phyloP scores from a whole-genome alignment of 805 yeast species.

The Kockiozyma suomiensis region DNA sequence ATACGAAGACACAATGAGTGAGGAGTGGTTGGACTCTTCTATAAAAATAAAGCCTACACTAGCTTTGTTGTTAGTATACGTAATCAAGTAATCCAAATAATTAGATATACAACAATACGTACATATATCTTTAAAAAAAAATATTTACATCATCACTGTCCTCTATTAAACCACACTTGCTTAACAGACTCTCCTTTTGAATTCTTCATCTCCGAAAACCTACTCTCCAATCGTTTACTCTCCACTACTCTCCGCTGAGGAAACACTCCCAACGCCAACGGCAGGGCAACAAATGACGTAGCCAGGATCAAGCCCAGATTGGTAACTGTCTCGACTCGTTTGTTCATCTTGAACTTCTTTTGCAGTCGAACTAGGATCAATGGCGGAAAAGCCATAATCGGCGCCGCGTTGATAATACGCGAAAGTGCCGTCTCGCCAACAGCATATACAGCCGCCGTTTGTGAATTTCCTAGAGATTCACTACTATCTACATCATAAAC shows the following conservation, averaged over 20 bases:
- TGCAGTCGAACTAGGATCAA: constrained; percentile 78
- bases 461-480: constrained; percentile 62
- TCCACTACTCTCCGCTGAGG: constrained; percentile 79
- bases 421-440: constrained; percentile 97
- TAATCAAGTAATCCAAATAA: no score
- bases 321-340: constrained; percentile 64
- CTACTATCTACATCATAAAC: constrained; percentile 46
- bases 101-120: no score
- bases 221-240: constrained; percentile 62
- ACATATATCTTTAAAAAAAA: background rate
- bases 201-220: constrained; percentile 64
- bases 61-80: no score
- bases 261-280: constrained; percentile 93
- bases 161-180: constrained; percentile 85
- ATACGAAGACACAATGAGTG: no score
- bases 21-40: no score
- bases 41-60: no score
- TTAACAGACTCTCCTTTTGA: constrained; percentile 59
- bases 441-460: constrained; percentile 85
- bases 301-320: constrained; percentile 83
- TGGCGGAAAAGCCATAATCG: constrained; percentile 97
- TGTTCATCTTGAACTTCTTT: constrained; percentile 67
- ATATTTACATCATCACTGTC: constrained; percentile 57
- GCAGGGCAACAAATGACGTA: constrained; percentile 85
- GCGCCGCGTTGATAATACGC: constrained; percentile 94